Evolutionary conservation across 768 basidiomycete genomes (phyloP), one percentile per base, ranked within the genome.

Genomic region (Lentinula lateritia): DNA sequence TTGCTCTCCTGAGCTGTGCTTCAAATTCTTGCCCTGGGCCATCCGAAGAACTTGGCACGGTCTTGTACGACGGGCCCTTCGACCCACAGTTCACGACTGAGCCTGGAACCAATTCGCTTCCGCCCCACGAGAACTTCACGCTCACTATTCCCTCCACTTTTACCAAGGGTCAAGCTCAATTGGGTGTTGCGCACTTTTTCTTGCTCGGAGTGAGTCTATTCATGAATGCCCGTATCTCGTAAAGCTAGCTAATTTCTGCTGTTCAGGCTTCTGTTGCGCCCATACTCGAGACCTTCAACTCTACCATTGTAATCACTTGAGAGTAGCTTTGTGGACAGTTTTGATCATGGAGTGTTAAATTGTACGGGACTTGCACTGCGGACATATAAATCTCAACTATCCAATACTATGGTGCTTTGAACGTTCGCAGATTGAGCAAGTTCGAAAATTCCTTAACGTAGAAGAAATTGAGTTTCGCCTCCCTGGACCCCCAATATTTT

Each of bases 121-220:
- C 68, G 13, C 75, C 76, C 7, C 72, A 76, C 61, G 66, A 79
- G 61, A 77, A 79, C 65, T 75, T 79, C 58, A 73, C 72, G 1
- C 69, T 79, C 6, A 66, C 70, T 39, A 62, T 80, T 6, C 78
- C 77, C 2, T 54, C 64, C 36, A 38, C 50, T 13, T 7, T 61
- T n/a, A 0, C 63, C 1, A 15, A 36, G 3, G 75, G 76, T 2
- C 58, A 62, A 10, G 72, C 73, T 9, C 61, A 68, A 60, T 60
- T 78, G 58, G 66, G 66, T 28, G 70, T 76, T 6, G 65, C 66
- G 7, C 76, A 76, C 59, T 32, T 73, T 20, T 56, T 63, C 20
- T 67, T 78, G 48, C 1, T 75, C 7, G 77, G 72, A 60, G 76
- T 78, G 62, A 62, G 76, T 75, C 0, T 32, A 36, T 39, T 1